phyloP scores from a whole-genome alignment of 805 yeast species.

The Blastobotrys peoriensis region DNA sequence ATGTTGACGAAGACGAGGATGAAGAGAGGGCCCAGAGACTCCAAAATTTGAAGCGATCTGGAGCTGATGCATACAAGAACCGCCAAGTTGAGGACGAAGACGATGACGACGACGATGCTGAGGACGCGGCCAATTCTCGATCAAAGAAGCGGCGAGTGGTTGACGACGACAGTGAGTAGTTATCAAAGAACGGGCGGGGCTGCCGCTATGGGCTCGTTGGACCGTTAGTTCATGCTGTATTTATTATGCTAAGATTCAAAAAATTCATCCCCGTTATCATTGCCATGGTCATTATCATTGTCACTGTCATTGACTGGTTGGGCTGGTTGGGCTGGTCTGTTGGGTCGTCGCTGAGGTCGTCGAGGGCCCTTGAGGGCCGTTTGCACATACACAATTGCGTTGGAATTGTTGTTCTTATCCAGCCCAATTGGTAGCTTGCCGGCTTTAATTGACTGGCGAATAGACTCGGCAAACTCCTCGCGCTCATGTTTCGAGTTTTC shows the following conservation, averaged over 20 bases:
- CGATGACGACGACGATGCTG: slow-evolving; percentile 13
- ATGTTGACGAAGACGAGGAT: slow-evolving; percentile 29
- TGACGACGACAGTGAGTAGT: slow-evolving; percentile 22
- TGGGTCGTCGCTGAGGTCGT: slow-evolving; percentile 3
- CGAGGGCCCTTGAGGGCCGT: slow-evolving; percentile 13
- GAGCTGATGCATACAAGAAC: slow-evolving; percentile 20
- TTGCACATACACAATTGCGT: neutral
- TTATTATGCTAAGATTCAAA: slow-evolving; percentile 1
- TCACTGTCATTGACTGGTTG: slow-evolving; percentile 12
- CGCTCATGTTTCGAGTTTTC: slow-evolving; percentile 26
- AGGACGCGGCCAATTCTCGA: neutral
- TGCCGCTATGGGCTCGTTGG: too few relatives aligned
- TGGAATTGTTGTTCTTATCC: slow-evolving; percentile 34
- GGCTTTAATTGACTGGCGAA: slow-evolving; percentile 46
- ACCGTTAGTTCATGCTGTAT: neutral
- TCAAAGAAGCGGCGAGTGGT: slow-evolving; percentile 25
- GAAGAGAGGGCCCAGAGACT: slow-evolving; percentile 28
- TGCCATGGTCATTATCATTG: slow-evolving; percentile 24
- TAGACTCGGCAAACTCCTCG: slow-evolving; percentile 45
- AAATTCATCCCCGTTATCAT: slow-evolving; percentile 26
- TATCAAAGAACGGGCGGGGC: too few relatives aligned
- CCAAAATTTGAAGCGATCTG: slow-evolving; percentile 26
- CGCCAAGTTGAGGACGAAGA: slow-evolving; percentile 13
- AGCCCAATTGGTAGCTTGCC: slow-evolving; percentile 55
- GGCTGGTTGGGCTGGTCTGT: slow-evolving; percentile 7